Percentiles rank a stretch among this genome's conserved stretches.
These are phyloP conservation scores for Spergularia azorica DNA, from an alignment of 179 eudicot species.

Conservation along the genomic window DNA sequence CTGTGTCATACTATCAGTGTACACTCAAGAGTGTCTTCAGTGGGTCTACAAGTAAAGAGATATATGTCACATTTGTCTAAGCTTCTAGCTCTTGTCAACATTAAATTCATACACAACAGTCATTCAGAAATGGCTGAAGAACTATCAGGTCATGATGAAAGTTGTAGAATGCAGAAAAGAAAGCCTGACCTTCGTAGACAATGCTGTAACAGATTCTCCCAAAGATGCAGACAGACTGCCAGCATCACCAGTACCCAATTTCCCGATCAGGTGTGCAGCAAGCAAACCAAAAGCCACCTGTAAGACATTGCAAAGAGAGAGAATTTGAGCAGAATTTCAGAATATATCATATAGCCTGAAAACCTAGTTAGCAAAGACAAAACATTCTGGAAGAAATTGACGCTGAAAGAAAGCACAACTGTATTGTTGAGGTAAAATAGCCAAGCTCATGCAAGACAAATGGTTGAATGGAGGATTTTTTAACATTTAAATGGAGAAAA, in stretches of 20 bases:
- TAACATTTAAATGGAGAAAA: neutral
- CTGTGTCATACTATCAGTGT: neutral
- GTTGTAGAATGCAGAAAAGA: constrained; percentile 9
- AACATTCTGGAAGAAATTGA: too few species aligned
- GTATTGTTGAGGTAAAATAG: neutral
- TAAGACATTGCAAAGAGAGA: constrained; percentile 18
- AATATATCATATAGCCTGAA: neutral
- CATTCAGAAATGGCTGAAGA: constrained; percentile 18
- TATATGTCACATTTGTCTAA: neutral
- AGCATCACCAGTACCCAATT: constrained; percentile 53
- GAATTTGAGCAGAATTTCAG: neutral
- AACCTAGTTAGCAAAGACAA: neutral
- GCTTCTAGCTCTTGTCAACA: neutral
- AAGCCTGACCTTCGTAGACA: constrained; percentile 61
- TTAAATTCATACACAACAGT: neutral
- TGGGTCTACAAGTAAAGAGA: neutral
- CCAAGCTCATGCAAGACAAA: neutral
- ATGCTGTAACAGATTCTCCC: constrained; percentile 46
- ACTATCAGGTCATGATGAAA: neutral
- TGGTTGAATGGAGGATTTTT: neutral
- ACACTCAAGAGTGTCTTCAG: neutral
- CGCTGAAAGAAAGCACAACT: neutral
- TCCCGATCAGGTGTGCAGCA: constrained; percentile 61
- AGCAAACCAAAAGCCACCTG: constrained; percentile 82
- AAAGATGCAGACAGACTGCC: constrained; percentile 74